phyloP scores from a whole-genome alignment of 371 early-diverging fungal species.

The Mucor piriformis region DNA sequence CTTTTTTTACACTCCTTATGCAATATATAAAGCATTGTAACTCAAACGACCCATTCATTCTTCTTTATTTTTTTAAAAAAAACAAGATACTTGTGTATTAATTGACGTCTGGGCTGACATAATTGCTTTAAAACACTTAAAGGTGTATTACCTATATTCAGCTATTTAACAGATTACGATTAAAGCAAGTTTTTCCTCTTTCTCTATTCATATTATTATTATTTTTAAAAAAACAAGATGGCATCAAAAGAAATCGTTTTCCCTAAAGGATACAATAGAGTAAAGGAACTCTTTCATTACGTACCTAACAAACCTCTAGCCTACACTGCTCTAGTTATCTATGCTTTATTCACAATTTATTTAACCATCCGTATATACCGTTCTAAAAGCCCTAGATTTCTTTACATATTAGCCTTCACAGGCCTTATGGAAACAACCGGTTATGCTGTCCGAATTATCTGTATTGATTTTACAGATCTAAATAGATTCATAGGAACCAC shows the following conservation, averaged over 20 bases:
- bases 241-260: not conserved
- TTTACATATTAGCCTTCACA: conserved; percentile 36
- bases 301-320: conserved; percentile 6
- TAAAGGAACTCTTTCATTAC: conserved; percentile 9
- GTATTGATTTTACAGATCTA: conserved; percentile 25
- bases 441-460: conserved; percentile 28
- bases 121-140: too few relatives aligned
- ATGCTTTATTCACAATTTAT: conserved; percentile 7
- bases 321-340: conserved; percentile 4
- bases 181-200: too few relatives aligned
- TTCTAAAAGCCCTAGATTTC: conserved; percentile 14
- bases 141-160: too few relatives aligned
- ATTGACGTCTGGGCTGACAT: too few relatives aligned
- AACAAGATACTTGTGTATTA: too few relatives aligned
- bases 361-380: conserved; percentile 3
- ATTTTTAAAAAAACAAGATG: not conserved
- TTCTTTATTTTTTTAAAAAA: too few relatives aligned
- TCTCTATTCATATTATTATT: too few relatives aligned
- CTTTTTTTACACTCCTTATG: too few relatives aligned
- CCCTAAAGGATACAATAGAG: not conserved
- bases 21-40: too few relatives aligned
- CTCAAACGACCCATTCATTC: too few relatives aligned
- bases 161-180: too few relatives aligned
- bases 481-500: conserved; percentile 32
- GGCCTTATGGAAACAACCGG: conserved; percentile 39